Conservation (phyloP, 2,329 filamentous ascomycete genomes). For the Dactylellina cionopaga region DNA sequence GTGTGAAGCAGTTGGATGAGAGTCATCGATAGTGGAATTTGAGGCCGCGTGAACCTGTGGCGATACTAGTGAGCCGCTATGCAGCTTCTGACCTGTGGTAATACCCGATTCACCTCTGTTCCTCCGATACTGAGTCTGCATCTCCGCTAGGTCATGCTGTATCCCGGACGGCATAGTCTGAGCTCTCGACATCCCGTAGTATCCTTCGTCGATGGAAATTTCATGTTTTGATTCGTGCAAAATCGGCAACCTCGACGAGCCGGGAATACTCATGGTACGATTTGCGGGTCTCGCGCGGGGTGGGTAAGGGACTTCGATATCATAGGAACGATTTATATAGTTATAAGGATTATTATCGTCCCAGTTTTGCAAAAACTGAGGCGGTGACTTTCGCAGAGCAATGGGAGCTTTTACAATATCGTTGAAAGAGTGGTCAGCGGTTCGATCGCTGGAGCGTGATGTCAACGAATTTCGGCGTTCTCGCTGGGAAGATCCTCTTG, state of each 20-base stretch:
- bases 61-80: background rate
- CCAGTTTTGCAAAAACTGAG: constrained; percentile 44
- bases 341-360: constrained; percentile 39
- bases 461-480: constrained; percentile 47
- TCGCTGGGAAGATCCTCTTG: constrained; percentile 18
- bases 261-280: constrained; percentile 26
- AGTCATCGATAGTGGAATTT: background rate
- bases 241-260: constrained; percentile 37
- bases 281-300: constrained; percentile 18
- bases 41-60: background rate
- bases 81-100: background rate
- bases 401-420: constrained; percentile 40
- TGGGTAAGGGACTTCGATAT: constrained; percentile 17
- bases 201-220: constrained; percentile 18
- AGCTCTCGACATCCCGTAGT: constrained; percentile 3
- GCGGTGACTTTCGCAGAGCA: constrained; percentile 40
- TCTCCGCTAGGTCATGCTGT: background rate
- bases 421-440: background rate
- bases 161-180: constrained; percentile 6
- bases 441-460: constrained; percentile 26
- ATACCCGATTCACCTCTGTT: too few relatives aligned
- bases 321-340: constrained; percentile 22
- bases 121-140: constrained; percentile 3
- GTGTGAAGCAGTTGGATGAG: background rate
- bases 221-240: constrained; percentile 45